phyloP scores from a whole-genome alignment of 129 eudicot species.

The Tagetes erecta region DNA sequence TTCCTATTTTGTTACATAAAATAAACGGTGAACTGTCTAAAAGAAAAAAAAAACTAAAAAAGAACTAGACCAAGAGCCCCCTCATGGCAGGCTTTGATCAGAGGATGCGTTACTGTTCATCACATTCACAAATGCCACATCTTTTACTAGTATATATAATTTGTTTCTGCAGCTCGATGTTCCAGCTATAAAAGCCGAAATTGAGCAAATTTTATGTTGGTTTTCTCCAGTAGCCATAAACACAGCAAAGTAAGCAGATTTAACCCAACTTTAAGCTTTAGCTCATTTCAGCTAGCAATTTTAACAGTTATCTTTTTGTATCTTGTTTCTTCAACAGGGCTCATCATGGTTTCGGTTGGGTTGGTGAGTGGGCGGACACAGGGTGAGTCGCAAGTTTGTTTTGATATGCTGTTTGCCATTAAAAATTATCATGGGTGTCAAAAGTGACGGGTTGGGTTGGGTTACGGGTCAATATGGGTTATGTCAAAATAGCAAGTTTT shows the following conservation, averaged over 20 bases:
- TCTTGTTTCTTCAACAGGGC: conserved; percentile 45
- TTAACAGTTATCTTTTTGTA: conserved; percentile 14
- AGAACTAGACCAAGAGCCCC: too few relatives aligned
- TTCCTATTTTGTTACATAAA: too few relatives aligned
- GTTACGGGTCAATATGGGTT: not conserved
- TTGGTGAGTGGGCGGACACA: conserved; percentile 89
- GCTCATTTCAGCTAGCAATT: not conserved
- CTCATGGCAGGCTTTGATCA: too few relatives aligned
- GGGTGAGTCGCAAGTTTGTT: conserved; percentile 50
- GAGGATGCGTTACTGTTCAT: too few relatives aligned
- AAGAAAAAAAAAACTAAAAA: too few relatives aligned
- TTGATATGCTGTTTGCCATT: not conserved
- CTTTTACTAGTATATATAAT: not conserved
- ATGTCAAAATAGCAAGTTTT: not conserved
- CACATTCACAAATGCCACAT: not conserved
- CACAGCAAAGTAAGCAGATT: conserved; percentile 67
- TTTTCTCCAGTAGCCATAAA: conserved; percentile 76
- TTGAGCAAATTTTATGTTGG: conserved; percentile 87
- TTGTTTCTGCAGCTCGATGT: conserved; percentile 53
- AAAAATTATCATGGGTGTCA: not conserved
- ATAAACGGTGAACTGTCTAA: too few relatives aligned
- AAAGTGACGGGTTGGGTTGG: not conserved
- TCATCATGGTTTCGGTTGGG: conserved; percentile 97
- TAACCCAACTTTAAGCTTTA: not conserved
- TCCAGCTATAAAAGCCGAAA: conserved; percentile 67